Evolutionary conservation across 2,329 filamentous ascomycete genomes (phyloP).

Genomic region (Corinectria fuckeliana): DNA sequence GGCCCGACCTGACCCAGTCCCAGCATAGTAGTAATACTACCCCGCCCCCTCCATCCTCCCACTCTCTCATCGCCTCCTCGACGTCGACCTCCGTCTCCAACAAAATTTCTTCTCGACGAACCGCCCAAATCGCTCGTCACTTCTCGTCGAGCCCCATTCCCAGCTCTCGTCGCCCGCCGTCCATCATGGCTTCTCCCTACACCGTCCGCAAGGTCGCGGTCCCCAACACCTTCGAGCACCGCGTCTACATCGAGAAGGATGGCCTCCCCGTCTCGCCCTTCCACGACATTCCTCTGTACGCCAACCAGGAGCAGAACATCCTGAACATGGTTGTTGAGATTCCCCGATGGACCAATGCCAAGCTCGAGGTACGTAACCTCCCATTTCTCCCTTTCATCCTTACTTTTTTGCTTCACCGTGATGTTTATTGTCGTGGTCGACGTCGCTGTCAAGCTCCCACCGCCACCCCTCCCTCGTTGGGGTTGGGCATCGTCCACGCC

Average conservation of each 20-base stretch:
- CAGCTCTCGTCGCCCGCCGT: constrained; percentile 28
- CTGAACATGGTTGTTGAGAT: constrained; percentile 99
- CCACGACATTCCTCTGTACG: constrained; percentile 98
- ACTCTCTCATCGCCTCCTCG: constrained; percentile 28
- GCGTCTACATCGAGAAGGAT: constrained; percentile 98
- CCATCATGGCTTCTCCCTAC: constrained; percentile 69
- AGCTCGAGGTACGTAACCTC: constrained; percentile 81
- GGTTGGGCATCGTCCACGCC: constrained; percentile 16
- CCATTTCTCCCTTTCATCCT: neutral
- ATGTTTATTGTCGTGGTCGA: neutral
- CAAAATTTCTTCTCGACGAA: constrained; percentile 58
- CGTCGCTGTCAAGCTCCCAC: constrained; percentile 22
- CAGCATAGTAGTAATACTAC: too few relatives aligned
- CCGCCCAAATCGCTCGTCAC: constrained; percentile 62
- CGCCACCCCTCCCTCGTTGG: constrained; percentile 16
- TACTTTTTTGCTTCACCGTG: neutral
- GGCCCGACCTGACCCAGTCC: constrained; percentile 31
- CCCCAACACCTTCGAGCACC: constrained; percentile 94
- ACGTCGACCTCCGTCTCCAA: constrained; percentile 31
- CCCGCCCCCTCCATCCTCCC: constrained; percentile 48
- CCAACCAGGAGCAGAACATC: constrained; percentile 93
- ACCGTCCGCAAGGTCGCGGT: constrained; percentile 85
- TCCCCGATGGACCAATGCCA: constrained; percentile 98
- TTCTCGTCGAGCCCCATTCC: constrained; percentile 47
- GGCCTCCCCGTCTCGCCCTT: constrained; percentile 92